Evolutionary conservation across 805 yeast genomes (phyloP), one percentile per base, ranked within the genome.

Genomic region (Kuraishia floccosa): DNA sequence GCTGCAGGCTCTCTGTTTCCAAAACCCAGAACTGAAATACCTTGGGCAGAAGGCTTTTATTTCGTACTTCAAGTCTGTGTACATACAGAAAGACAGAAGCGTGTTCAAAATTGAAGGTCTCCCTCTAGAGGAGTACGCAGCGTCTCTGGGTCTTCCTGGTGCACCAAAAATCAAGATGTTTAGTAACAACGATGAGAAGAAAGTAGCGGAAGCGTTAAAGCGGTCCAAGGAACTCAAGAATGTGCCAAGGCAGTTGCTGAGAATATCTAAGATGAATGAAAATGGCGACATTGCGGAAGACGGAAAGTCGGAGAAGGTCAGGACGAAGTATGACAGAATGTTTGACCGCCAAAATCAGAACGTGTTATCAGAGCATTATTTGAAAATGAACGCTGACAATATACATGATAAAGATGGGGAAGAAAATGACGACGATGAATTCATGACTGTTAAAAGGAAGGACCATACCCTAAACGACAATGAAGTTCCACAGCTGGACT

Each of bases 1-100:
- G 48, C 60, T 91, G 39, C 97, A 91, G 54, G 81, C 91, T 1
- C 61, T 87, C 35, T 77, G 96, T 50, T 91, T 91, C 70, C 72
- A 84, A 51, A 89, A 81, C 43, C 94, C 97, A 0, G 85, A 83
- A 43, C 59, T 91, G 39, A 91, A 91, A 54, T 89, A 91, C 49
- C 61, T 91, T 45, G 98, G 91, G 1, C 98, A 91, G 59, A 83
- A 89, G 50, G 96, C 96, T 6, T 91, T 91, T 46, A 82, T 87
- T 26, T 83, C 97, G 7, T 91, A 91, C 51, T 76, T 79, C 52
- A 70, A 84, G 42, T 83, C 96, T 2, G 69, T 91, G 5, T 77
- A 78, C 48, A 62, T 91, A 28, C 96, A 87, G 54, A 76, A 78
- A 45, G 95, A 89, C 49, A 85, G 85, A 52, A 81, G 76, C 24